Conservation (phyloP, 2,329 filamentous ascomycete genomes). For the Rhinocladiella mackenziei region DNA sequence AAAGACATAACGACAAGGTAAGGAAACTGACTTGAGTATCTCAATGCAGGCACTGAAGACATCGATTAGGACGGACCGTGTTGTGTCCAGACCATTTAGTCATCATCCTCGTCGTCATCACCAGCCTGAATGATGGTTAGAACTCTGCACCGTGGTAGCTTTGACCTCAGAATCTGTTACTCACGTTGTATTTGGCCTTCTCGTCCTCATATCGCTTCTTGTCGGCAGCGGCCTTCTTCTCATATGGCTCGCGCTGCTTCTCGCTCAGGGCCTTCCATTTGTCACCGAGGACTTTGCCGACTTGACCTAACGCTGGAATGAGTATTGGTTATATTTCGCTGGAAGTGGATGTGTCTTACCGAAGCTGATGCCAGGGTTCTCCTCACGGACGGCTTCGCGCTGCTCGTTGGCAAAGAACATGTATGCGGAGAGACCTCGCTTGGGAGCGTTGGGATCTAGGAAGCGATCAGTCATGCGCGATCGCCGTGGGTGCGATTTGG, state of each 20-base stretch:
- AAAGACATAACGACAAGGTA: conserved; percentile 23
- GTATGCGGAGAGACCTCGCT: conserved; percentile 98
- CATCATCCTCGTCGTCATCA: conserved; percentile 21
- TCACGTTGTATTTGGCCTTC: conserved; percentile 86
- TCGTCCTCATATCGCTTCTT: conserved; percentile 99
- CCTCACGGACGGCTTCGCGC: conserved; percentile 94
- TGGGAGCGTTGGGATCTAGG: conserved; percentile 91
- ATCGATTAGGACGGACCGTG: background rate
- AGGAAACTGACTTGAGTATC: conserved; percentile 11
- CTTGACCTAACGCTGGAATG: conserved; percentile 61
- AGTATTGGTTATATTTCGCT: conserved; percentile 4
- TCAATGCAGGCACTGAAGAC: conserved; percentile 6
- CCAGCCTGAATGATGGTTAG: background rate
- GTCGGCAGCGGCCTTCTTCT: conserved; percentile 92
- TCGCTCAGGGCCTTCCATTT: conserved; percentile 96
- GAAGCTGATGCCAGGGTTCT: conserved; percentile 97
- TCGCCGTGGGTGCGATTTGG: conserved; percentile 2
- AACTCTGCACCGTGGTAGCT: background rate
- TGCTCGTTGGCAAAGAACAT: conserved; percentile 99
- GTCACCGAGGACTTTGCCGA: conserved; percentile 97
- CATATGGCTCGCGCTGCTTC: conserved; percentile 88
- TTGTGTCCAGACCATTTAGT: conserved; percentile 15
- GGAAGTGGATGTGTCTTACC: conserved; percentile 52
- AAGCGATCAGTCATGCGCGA: conserved; percentile 4
- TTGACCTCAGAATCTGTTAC: too few species aligned